Conservation (phyloP, 257 asterid genomes). For the Solanum dulcamara region DNA sequence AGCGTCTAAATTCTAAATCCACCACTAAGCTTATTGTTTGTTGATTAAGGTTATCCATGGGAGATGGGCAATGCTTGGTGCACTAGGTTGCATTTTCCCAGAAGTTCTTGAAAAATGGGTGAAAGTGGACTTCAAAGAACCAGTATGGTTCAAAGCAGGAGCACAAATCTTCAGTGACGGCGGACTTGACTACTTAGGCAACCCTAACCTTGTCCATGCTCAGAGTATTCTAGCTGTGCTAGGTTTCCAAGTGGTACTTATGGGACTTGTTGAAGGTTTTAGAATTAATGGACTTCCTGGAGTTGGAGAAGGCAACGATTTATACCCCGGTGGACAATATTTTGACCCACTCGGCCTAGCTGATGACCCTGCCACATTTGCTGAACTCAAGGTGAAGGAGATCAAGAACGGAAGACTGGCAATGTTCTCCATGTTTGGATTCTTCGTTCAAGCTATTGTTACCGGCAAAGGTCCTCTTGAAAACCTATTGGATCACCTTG, state of each 20-base stretch:
- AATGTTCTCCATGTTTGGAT: conserved; percentile 55
- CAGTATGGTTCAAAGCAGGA: conserved; percentile 46
- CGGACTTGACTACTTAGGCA: conserved; percentile 39
- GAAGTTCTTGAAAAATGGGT: conserved; percentile 30
- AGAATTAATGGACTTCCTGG: conserved; percentile 31
- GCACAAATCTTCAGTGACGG: conserved; percentile 36
- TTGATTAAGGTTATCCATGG: conserved; percentile 27
- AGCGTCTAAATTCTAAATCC: background rate
- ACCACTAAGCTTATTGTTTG: background rate
- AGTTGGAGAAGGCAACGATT: conserved; percentile 29
- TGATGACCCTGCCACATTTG: conserved; percentile 41
- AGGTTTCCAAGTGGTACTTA: conserved; percentile 31
- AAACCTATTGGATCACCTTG: conserved; percentile 35
- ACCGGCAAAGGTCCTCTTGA: conserved; percentile 39
- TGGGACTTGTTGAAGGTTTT: conserved; percentile 40
- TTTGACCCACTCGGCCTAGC: conserved; percentile 43
- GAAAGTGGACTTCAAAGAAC: conserved; percentile 28
- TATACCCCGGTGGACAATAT: conserved; percentile 34
- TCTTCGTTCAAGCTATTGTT: conserved; percentile 55
- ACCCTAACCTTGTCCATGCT: conserved; percentile 38
- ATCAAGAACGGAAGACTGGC: conserved; percentile 40
- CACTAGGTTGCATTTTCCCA: conserved; percentile 40
- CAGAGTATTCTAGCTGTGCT: conserved; percentile 34
- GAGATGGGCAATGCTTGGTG: conserved; percentile 50
- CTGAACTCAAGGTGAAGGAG: conserved; percentile 46